These are phyloP conservation scores for Saccharomycopsis schoenii DNA, from an alignment of 805 yeast species.

Conservation along the genomic window DNA sequence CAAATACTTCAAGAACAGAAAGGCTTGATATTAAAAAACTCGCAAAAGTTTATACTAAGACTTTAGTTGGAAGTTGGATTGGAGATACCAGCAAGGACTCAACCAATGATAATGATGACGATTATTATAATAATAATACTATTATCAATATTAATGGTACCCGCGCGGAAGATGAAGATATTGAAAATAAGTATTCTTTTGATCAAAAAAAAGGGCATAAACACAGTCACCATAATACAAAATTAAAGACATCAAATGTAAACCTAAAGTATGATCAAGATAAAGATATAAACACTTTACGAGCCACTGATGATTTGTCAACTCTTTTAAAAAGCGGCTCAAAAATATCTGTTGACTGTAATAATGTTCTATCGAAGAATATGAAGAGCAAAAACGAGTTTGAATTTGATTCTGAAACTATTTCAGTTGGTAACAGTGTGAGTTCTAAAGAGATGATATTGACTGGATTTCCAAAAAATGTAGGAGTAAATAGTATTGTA, in stretches of 20 bases:
- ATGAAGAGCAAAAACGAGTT: neutral
- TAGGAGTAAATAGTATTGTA: slow-evolving; percentile 42
- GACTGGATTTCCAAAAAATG: slow-evolving; percentile 30
- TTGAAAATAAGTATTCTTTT: neutral
- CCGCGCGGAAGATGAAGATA: neutral
- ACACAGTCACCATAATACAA: neutral
- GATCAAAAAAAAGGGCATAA: neutral
- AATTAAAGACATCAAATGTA: neutral
- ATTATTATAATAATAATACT: neutral
- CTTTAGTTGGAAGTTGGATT: slow-evolving; percentile 12
- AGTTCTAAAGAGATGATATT: slow-evolving; percentile 25
- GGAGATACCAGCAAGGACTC: neutral
- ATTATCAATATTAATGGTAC: neutral
- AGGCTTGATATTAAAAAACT: slow-evolving; percentile 16
- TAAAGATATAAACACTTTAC: neutral
- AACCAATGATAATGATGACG: neutral
- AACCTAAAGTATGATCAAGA: neutral
- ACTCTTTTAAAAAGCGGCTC: neutral
- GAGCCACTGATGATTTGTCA: neutral
- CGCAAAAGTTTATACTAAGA: slow-evolving; percentile 18
- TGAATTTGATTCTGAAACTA: neutral
- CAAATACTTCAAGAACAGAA: slow-evolving; percentile 9
- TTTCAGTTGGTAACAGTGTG: neutral
- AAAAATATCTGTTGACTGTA: neutral
- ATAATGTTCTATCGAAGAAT: neutral